Conservation (phyloP, 805 yeast species). For the Metschnikowia lochheadii region DNA sequence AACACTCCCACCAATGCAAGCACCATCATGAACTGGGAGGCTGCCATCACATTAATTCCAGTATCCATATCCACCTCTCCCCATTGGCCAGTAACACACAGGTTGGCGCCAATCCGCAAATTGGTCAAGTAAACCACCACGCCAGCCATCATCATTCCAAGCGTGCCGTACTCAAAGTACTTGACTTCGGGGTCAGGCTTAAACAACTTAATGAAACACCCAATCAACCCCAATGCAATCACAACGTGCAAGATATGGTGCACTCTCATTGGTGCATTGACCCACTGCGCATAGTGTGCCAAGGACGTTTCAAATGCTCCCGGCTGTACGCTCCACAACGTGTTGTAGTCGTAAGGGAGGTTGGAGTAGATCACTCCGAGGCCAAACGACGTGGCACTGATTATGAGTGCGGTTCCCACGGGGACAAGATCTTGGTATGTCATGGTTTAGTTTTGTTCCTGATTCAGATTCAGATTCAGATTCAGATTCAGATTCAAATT, state of each 20-base stretch:
- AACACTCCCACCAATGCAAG: constrained; percentile 73
- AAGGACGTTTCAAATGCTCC: constrained; percentile 59
- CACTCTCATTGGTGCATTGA: constrained; percentile 54
- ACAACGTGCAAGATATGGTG: constrained; percentile 62
- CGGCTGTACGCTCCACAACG: constrained; percentile 60
- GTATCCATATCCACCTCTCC: constrained; percentile 87
- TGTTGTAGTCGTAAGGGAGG: constrained; percentile 74
- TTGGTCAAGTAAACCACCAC: constrained; percentile 82
- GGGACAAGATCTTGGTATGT: constrained; percentile 45
- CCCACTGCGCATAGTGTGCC: constrained; percentile 72
- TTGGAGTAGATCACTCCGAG: constrained; percentile 77
- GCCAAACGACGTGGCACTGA: constrained; percentile 65
- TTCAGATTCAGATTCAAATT: no score
- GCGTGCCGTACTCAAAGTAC: constrained; percentile 85
- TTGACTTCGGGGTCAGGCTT: constrained; percentile 83
- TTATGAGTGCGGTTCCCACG: constrained; percentile 39
- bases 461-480: no score
- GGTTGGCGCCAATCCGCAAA: constrained; percentile 71
- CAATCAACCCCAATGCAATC: constrained; percentile 61
- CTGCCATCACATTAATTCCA: constrained; percentile 89
- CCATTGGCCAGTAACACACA: constrained; percentile 74
- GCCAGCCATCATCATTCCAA: constrained; percentile 68
- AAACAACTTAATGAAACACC: constrained; percentile 72
- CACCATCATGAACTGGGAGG: constrained; percentile 74
- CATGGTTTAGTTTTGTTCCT: constrained; percentile 6